Percentiles rank a stretch among this genome's conserved stretches.
Conservation (phyloP, 1,284 basidiomycete genomes). For the Anthracocystis panici-leucophaei region DNA sequence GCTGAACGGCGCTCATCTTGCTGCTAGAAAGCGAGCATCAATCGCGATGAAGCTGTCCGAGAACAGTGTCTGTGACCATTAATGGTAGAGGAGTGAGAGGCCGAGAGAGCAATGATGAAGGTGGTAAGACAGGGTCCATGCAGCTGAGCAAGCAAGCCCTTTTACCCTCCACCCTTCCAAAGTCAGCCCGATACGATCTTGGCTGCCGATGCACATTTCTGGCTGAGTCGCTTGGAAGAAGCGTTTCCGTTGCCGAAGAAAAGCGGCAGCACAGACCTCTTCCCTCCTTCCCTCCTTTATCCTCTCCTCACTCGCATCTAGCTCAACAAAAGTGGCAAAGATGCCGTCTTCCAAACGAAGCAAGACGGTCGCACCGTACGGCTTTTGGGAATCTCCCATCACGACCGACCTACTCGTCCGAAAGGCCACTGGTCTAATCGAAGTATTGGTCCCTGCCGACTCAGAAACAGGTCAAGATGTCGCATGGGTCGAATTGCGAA, state of each 20-base stretch:
- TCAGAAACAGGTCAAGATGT: constrained; percentile 68
- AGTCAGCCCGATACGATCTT: constrained; percentile 3
- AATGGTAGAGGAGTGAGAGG: background rate
- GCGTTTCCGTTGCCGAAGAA: constrained; percentile 3
- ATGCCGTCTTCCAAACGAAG: constrained; percentile 22
- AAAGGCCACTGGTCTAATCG: constrained; percentile 67
- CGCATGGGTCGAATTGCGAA: constrained; percentile 77
- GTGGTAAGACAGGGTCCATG: background rate
- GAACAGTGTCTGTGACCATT: too few species aligned
- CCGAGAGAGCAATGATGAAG: background rate
- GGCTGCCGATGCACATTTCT: constrained; percentile 4
- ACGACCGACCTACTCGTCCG: constrained; percentile 74
- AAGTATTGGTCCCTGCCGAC: constrained; percentile 38
- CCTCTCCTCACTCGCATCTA: too few species aligned
- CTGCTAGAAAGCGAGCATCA: background rate
- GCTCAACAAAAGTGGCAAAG: background rate
- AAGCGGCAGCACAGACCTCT: constrained; percentile 24
- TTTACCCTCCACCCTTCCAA: constrained; percentile 19
- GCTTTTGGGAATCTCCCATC: constrained; percentile 74
- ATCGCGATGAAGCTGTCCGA: background rate
- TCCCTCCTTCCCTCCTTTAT: background rate
- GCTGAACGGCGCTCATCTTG: constrained; percentile 27
- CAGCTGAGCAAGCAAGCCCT: constrained; percentile 11
- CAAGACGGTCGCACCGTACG: constrained; percentile 58
- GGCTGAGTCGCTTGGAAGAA: constrained; percentile 12